Conservation (phyloP, 805 yeast species). For the Starmerella stigmatis region DNA sequence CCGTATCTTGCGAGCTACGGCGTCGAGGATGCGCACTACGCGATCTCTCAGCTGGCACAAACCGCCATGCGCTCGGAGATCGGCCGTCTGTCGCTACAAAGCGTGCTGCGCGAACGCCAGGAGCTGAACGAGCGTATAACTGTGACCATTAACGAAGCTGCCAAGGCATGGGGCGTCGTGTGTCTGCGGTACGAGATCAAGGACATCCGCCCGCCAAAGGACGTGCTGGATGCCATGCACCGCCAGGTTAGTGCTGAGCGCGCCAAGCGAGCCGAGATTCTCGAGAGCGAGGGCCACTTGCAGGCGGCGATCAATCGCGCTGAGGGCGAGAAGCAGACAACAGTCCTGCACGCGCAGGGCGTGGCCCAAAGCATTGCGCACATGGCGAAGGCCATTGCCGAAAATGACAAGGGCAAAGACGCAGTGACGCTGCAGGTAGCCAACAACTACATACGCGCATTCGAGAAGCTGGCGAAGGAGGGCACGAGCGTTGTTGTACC, state of each 20-base stretch:
- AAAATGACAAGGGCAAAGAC: conserved; percentile 59
- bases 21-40: conserved; percentile 79
- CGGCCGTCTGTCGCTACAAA: conserved; percentile 70
- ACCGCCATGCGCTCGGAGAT: conserved; percentile 86
- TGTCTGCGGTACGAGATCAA: conserved; percentile 79
- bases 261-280: conserved; percentile 74
- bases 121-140: conserved; percentile 62
- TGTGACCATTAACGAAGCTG: conserved; percentile 71
- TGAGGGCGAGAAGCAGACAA: conserved; percentile 66
- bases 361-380: conserved; percentile 58
- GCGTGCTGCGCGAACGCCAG: conserved; percentile 69
- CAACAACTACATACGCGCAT: conserved; percentile 71
- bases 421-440: conserved; percentile 76
- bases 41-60: conserved; percentile 75
- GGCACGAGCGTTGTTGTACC: conserved; percentile 70
- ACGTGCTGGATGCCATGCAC: conserved; percentile 84
- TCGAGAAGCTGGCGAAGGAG: conserved; percentile 73
- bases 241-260: conserved; percentile 82
- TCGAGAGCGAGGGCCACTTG: conserved; percentile 76
- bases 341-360: conserved; percentile 71
- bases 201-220: conserved; percentile 78
- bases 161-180: conserved; percentile 73
- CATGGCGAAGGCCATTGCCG: conserved; percentile 56
- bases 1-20: conserved; percentile 82
- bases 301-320: conserved; percentile 72